Percentiles rank a stretch among this genome's conserved stretches.
Evolutionary conservation across 2,329 filamentous ascomycete genomes (phyloP).

Genomic region (Colletotrichum sp.): DNA sequence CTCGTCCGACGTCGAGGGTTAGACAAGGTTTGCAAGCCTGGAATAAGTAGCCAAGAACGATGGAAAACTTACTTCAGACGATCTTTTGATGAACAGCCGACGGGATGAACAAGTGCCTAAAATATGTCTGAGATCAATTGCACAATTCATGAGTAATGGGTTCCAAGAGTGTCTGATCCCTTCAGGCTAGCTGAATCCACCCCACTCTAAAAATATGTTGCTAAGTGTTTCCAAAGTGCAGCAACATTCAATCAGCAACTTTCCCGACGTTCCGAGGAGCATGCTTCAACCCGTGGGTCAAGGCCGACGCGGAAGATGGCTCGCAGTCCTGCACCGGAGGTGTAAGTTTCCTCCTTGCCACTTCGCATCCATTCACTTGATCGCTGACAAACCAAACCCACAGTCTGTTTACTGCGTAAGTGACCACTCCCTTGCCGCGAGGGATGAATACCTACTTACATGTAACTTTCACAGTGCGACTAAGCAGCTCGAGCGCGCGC

Average conservation of each 20-base stretch:
- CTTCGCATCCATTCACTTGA: background rate
- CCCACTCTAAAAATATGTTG: background rate
- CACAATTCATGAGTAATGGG: background rate
- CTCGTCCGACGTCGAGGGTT: too few relatives aligned
- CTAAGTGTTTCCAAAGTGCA: background rate
- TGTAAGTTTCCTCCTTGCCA: background rate
- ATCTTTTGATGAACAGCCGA: background rate
- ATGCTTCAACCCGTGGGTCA: background rate
- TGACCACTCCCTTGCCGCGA: background rate
- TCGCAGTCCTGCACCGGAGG: background rate
- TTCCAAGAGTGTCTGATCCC: background rate
- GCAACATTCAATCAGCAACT: background rate
- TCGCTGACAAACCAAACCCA: background rate
- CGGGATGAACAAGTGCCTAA: background rate
- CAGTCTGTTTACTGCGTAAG: background rate
- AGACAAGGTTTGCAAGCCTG: background rate
- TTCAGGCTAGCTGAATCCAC: background rate
- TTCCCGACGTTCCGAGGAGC: background rate
- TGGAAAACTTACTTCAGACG: background rate
- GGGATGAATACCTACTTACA: background rate
- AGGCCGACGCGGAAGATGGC: fast-evolving
- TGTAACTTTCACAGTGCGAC: background rate
- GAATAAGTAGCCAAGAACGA: background rate
- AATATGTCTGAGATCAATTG: fast-evolving
- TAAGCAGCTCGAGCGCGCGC: background rate